A percentile compares a stretch with the other conserved stretches of the same genome.
phyloP scores from a whole-genome alignment of 2,329 filamentous ascomycete species.

The Ophiostoma australiae region DNA sequence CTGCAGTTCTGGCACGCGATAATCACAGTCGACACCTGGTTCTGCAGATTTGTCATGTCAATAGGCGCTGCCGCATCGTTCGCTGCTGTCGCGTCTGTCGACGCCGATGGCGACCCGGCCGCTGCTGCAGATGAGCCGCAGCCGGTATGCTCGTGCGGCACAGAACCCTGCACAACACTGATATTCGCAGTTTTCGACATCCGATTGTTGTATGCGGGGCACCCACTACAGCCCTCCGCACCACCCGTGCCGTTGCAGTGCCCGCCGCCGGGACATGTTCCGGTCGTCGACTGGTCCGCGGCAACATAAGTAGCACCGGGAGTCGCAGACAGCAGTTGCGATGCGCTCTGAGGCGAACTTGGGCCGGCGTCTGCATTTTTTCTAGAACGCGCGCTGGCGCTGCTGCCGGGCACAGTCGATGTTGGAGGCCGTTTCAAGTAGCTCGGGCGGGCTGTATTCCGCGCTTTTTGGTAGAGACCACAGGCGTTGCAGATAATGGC shows the following conservation, averaged over 20 bases:
- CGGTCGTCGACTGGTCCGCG: conserved; percentile 67
- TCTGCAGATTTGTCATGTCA: conserved; percentile 47
- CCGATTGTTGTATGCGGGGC: conserved; percentile 95
- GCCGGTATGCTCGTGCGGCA: not conserved
- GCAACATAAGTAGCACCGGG: conserved; percentile 66
- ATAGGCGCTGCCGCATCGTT: conserved; percentile 42
- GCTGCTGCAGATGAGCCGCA: conserved; percentile 13
- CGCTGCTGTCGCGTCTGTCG: not conserved
- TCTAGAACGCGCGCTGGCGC: conserved; percentile 36
- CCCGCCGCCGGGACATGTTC: conserved; percentile 93
- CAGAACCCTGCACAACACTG: conserved; percentile 46
- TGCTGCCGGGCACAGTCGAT: conserved; percentile 36
- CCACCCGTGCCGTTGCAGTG: conserved; percentile 95
- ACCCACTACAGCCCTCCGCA: conserved; percentile 89
- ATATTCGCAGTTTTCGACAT: conserved; percentile 81
- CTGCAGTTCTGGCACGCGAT: conserved; percentile 96
- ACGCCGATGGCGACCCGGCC: not conserved
- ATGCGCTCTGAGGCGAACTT: conserved; percentile 37
- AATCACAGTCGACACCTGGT: conserved; percentile 57
- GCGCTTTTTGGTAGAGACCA: conserved; percentile 87
- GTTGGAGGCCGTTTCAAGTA: conserved; percentile 75
- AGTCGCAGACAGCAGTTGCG: conserved; percentile 40
- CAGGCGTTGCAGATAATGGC: conserved; percentile 98
- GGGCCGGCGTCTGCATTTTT: conserved; percentile 39
- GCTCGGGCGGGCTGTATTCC: conserved; percentile 84